phyloP scores from a whole-genome alignment of 768 basidiomycete genomes.

The Psilocybe cubensis region DNA sequence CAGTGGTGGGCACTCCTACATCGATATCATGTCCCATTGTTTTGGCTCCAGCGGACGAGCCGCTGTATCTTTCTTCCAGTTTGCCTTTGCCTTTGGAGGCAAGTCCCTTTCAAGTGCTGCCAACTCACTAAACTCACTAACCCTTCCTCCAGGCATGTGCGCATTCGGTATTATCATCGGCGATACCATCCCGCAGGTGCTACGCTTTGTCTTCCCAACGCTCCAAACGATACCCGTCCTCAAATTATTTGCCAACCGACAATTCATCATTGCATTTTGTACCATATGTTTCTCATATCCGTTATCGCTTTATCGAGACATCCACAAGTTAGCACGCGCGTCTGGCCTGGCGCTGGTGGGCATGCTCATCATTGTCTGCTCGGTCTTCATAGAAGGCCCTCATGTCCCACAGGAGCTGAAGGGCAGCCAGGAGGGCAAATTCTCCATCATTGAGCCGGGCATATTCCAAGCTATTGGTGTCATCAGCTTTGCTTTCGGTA shows the following conservation, averaged over 20 bases:
- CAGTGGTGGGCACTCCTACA: slow-evolving; percentile 90
- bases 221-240: slow-evolving; percentile 71
- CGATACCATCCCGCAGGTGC: slow-evolving; percentile 95
- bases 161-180: slow-evolving; percentile 98
- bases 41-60: slow-evolving; percentile 92
- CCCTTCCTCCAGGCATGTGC: slow-evolving; percentile 77
- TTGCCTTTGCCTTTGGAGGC: slow-evolving; percentile 97
- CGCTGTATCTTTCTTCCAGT: slow-evolving; percentile 96
- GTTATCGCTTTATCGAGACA: slow-evolving; percentile 93
- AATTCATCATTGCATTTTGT: slow-evolving; percentile 87
- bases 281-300: slow-evolving; percentile 92
- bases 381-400: slow-evolving; percentile 84
- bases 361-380: slow-evolving; percentile 91
- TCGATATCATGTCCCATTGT: slow-evolving; percentile 92
- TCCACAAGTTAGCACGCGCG: slow-evolving; percentile 94
- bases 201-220: slow-evolving; percentile 82
- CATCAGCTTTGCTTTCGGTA: slow-evolving; percentile 89
- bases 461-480: slow-evolving; percentile 97
- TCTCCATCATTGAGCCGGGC: slow-evolving; percentile 77
- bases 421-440: slow-evolving; percentile 75
- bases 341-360: slow-evolving; percentile 89
- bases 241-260: slow-evolving; percentile 78
- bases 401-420: slow-evolving; percentile 73
- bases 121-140: background rate
- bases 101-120: slow-evolving; percentile 21